These are phyloP conservation scores for Colletotrichum sp. DNA, from an alignment of 2,329 filamentous ascomycete species.

Conservation along the genomic window DNA sequence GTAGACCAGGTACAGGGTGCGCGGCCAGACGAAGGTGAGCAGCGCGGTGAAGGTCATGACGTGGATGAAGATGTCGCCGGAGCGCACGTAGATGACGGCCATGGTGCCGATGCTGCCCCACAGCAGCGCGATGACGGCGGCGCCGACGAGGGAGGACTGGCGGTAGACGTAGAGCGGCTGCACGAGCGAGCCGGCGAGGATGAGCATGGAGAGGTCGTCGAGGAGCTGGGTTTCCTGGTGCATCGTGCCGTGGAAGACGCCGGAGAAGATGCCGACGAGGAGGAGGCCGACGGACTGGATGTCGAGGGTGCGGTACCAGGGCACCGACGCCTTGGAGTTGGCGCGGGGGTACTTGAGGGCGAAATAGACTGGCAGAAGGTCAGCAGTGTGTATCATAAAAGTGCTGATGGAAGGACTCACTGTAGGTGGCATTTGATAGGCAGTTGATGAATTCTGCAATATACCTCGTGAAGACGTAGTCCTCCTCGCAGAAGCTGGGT, in stretches of 20 bases:
- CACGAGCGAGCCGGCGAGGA: slow-evolving; percentile 56
- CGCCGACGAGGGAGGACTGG: slow-evolving; percentile 38
- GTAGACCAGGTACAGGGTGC: slow-evolving; percentile 39
- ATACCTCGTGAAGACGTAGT: slow-evolving; percentile 45
- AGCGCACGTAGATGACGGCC: slow-evolving; percentile 46
- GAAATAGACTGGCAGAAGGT: slow-evolving; percentile 36
- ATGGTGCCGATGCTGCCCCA: slow-evolving; percentile 45
- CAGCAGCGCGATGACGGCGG: slow-evolving; percentile 39
- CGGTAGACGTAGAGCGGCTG: slow-evolving; percentile 52
- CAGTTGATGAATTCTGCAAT: slow-evolving; percentile 51
- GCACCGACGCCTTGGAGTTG: slow-evolving; percentile 33
- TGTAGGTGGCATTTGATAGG: slow-evolving; percentile 42
- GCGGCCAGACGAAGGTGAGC: slow-evolving; percentile 35
- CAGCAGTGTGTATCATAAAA: background rate
- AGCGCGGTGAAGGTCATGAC: slow-evolving; percentile 39
- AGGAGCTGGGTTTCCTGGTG: slow-evolving; percentile 48
- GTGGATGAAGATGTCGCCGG: slow-evolving; percentile 49
- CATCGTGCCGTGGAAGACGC: slow-evolving; percentile 49
- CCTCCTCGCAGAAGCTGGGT: slow-evolving; percentile 23
- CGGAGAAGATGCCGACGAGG: slow-evolving; percentile 46
- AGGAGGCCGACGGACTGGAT: slow-evolving; percentile 47
- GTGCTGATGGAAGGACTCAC: background rate
- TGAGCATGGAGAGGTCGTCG: slow-evolving; percentile 65
- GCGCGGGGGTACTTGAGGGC: slow-evolving; percentile 40
- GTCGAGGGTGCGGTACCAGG: slow-evolving; percentile 38